Conservation (phyloP, 2,329 filamentous ascomycete species). For the Pseudocercospora pini-densiflorae region DNA sequence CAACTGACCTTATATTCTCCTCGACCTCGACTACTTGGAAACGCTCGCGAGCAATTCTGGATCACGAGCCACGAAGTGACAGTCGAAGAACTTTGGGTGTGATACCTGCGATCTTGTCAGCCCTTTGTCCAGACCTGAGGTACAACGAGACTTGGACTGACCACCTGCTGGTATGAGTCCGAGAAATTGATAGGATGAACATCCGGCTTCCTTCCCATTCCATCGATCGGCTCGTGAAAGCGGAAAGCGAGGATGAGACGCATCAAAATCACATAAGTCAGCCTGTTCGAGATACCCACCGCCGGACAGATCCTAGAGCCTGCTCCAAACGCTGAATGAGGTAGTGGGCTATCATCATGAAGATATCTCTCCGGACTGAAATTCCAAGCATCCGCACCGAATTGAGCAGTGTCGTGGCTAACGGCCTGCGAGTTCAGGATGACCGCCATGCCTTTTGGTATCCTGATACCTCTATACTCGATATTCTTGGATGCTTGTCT, state of each 20-base stretch:
- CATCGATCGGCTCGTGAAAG: not conserved
- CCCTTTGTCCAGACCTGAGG: too few species aligned
- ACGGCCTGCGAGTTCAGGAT: conserved; percentile 14
- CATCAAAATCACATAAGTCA: conserved; percentile 12
- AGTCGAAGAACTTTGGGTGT: conserved; percentile 15
- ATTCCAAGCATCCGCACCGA: conserved; percentile 11
- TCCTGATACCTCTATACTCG: not conserved
- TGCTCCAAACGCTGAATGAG: conserved; percentile 11
- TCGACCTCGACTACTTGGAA: not conserved
- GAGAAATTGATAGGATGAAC: conserved; percentile 15
- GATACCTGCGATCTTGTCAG: conserved; percentile 8
- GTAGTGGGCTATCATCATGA: conserved; percentile 2
- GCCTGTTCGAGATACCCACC: conserved; percentile 9
- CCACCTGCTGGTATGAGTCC: conserved; percentile 10
- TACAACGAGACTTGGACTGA: not conserved
- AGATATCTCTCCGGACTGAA: conserved; percentile 10
- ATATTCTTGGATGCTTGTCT: conserved; percentile 4
- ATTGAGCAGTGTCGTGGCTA: conserved; percentile 14
- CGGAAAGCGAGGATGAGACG: conserved; percentile 14
- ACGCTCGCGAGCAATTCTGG: conserved; percentile 4
- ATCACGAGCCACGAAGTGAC: conserved; percentile 15
- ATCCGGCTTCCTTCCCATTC: conserved; percentile 3
- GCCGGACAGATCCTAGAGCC: conserved; percentile 14
- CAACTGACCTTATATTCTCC: too few species aligned
- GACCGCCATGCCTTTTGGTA: conserved; percentile 14